Evolutionary conservation across 2,329 filamentous ascomycete species (phyloP).

Genomic region (Aspergillus viridinutans): DNA sequence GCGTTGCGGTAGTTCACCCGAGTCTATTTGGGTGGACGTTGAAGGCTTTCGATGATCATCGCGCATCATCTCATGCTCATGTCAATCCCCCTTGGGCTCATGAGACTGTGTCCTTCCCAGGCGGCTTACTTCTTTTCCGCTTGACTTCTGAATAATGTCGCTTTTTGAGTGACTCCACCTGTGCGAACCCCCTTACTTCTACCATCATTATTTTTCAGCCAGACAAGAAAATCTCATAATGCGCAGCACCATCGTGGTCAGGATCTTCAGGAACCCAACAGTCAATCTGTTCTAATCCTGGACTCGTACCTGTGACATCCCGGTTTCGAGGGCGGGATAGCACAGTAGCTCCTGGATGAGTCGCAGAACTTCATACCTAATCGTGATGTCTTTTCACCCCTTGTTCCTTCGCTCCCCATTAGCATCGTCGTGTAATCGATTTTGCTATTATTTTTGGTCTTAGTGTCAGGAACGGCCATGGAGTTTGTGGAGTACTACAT

Average conservation of each 20-base stretch:
- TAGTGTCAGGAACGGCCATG: not conserved
- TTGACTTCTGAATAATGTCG: not conserved
- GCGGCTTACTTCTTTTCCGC: not conserved
- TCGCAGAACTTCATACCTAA: not conserved
- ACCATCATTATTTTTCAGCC: not conserved
- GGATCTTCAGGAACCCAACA: not conserved
- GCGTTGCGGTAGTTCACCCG: not conserved
- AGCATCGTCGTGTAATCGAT: not conserved
- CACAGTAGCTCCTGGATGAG: not conserved
- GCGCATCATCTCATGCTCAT: not conserved
- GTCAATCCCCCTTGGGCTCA: not conserved
- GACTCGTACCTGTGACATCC: not conserved
- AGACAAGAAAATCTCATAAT: not conserved
- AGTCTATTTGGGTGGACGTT: not conserved
- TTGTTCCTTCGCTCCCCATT: not conserved
- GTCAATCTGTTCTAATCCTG: not conserved
- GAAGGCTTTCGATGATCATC: not conserved
- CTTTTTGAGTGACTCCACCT: not conserved
- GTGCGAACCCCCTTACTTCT: not conserved
- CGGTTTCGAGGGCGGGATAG: not conserved
- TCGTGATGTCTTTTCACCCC: not conserved
- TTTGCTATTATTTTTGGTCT: not conserved
- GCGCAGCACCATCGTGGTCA: not conserved
- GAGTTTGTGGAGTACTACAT: not conserved
- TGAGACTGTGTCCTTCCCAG: not conserved